Percentiles rank a stretch among this genome's conserved stretches.
Evolutionary conservation across 1,284 basidiomycete genomes (phyloP).

Genomic region (Ceratobasidium sp.): DNA sequence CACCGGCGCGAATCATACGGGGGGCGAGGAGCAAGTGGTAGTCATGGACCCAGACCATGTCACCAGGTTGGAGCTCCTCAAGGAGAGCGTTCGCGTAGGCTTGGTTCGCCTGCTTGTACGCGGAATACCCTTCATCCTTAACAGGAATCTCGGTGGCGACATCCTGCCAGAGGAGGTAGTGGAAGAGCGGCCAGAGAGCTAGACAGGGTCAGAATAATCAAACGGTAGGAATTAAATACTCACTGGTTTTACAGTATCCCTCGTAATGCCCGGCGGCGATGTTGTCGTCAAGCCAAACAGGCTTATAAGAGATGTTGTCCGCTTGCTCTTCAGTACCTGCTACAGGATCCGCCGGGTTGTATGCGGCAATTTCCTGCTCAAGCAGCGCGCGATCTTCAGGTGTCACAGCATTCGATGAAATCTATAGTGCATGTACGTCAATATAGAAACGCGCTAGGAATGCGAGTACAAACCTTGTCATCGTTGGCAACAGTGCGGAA

Average conservation of each 20-base stretch:
- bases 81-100: conserved; percentile 85
- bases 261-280: conserved; percentile 94
- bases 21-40: conserved; percentile 69
- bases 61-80: conserved; percentile 83
- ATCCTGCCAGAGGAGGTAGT: conserved; percentile 98
- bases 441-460: conserved; percentile 47
- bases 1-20: conserved; percentile 64
- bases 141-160: conserved; percentile 82
- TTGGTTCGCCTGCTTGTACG: conserved; percentile 86
- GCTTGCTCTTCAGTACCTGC: conserved; percentile 54
- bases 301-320: conserved; percentile 78
- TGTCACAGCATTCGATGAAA: conserved; percentile 65
- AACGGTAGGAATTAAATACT: conserved; percentile 51
- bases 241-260: conserved; percentile 97
- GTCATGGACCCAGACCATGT: conserved; percentile 86
- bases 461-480: conserved; percentile 45
- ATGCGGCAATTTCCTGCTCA: conserved; percentile 66
- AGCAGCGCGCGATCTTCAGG: conserved; percentile 70
- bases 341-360: conserved; percentile 69
- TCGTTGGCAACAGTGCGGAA: conserved; percentile 58
- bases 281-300: conserved; percentile 92
- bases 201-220: conserved; percentile 42
- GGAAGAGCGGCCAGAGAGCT: conserved; percentile 98
- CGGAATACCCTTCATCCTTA: conserved; percentile 85
- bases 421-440: conserved; percentile 48